Conservation (phyloP, 192 early-diverging fungal species). For the Podila minutissima region DNA sequence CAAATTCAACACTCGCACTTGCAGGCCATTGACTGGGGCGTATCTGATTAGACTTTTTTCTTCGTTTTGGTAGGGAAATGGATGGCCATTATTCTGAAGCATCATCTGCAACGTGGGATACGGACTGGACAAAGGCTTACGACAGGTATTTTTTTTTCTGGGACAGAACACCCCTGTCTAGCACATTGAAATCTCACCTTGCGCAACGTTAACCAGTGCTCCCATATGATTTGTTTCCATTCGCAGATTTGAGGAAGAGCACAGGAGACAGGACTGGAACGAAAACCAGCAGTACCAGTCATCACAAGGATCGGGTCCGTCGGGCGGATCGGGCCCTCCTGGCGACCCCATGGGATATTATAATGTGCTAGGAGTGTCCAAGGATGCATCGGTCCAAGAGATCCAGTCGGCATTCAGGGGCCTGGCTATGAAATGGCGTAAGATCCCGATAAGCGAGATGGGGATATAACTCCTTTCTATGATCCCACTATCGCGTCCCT, state of each 20-base stretch:
- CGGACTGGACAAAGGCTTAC: constrained; percentile 59
- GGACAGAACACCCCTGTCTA: too few species aligned
- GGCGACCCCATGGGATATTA: constrained; percentile 60
- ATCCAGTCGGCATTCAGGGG: constrained; percentile 65
- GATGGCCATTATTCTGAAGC: constrained; percentile 50
- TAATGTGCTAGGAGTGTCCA: constrained; percentile 43
- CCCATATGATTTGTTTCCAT: background rate
- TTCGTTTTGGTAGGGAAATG: constrained; percentile 37
- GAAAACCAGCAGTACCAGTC: constrained; percentile 45
- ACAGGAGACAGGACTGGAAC: constrained; percentile 43
- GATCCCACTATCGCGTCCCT: background rate
- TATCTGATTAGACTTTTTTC: background rate
- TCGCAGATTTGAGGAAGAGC: constrained; percentile 42
- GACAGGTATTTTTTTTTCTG: constrained; percentile 27
- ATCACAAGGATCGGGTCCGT: background rate
- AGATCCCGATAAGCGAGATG: background rate
- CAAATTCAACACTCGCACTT: too few species aligned
- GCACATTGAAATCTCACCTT: too few species aligned
- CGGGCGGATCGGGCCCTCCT: constrained; percentile 4
- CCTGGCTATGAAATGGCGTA: constrained; percentile 53
- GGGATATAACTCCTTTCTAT: background rate
- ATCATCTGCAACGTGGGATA: constrained; percentile 49
- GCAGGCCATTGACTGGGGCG: background rate
- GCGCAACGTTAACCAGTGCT: background rate
- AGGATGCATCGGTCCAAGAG: constrained; percentile 50